Conservation (phyloP, 805 yeast genomes). For the Pichia membranifaciens region DNA sequence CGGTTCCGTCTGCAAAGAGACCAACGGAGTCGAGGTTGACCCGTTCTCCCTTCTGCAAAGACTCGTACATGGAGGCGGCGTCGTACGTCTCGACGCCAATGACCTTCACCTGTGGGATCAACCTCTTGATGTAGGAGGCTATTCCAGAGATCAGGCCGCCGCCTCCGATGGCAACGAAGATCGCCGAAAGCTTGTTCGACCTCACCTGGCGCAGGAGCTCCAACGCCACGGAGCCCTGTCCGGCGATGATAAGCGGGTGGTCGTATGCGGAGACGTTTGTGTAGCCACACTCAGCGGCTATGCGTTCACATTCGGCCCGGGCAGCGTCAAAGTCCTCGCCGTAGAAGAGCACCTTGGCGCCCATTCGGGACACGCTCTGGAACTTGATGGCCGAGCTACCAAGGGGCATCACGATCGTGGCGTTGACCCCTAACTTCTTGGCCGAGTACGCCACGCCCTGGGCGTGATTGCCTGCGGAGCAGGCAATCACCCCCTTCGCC, state of each 20-base stretch:
- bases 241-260: conserved; percentile 97
- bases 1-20: too few relatives aligned
- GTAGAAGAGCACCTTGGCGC: conserved; percentile 85
- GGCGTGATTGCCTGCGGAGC: conserved; percentile 99
- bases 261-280: conserved; percentile 97
- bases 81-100: conserved; percentile 96
- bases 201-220: conserved; percentile 86
- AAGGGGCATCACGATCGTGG: conserved; percentile 97
- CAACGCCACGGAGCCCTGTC: conserved; percentile 96
- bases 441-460: conserved; percentile 98
- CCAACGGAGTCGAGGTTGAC: too few relatives aligned
- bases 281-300: conserved; percentile 62
- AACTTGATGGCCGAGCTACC: conserved; percentile 95
- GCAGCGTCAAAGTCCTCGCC: conserved; percentile 96
- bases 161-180: conserved; percentile 93
- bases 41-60: conserved; percentile 47
- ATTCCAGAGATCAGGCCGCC: conserved; percentile 95
- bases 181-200: conserved; percentile 69
- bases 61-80: conserved; percentile 85
- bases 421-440: conserved; percentile 74
- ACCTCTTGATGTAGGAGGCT: conserved; percentile 81
- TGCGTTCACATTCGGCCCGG: conserved; percentile 76
- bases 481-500: conserved; percentile 87
- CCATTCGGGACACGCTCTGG: conserved; percentile 84
- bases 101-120: conserved; percentile 93